phyloP scores from a whole-genome alignment of 2,329 filamentous ascomycete genomes.

The Ophiostoma sp. region DNA sequence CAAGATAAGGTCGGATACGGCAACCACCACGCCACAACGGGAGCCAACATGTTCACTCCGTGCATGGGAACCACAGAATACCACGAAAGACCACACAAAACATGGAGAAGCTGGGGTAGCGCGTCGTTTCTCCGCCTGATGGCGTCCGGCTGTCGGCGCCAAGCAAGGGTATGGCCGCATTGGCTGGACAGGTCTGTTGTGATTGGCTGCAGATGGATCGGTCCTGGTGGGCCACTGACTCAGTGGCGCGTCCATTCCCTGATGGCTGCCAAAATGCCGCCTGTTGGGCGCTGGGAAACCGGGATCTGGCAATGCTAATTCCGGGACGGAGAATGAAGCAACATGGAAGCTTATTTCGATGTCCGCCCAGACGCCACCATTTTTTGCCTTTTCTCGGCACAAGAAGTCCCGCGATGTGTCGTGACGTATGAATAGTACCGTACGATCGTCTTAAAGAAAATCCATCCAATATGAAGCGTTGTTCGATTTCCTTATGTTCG shows the following conservation, averaged over 20 bases:
- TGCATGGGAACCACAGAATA: neutral
- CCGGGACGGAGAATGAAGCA: neutral
- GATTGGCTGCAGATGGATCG: neutral
- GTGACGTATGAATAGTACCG: no score
- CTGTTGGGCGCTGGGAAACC: neutral
- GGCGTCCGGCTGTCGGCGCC: conserved; percentile 1
- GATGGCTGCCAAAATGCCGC: neutral
- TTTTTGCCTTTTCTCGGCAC: neutral
- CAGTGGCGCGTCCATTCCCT: neutral
- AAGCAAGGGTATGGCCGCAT: neutral
- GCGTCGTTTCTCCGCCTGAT: neutral
- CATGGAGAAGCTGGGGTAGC: conserved; percentile 4
- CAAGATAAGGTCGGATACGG: neutral
- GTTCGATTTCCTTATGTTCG: no score
- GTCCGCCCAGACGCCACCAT: neutral
- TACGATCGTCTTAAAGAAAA: no score
- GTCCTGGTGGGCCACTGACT: neutral
- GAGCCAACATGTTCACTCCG: neutral
- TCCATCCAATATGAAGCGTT: no score
- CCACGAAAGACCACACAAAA: neutral
- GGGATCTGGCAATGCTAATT: neutral
- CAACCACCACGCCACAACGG: neutral
- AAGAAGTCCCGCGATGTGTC: neutral
- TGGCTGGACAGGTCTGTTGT: neutral
- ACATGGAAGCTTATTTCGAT: neutral